Conservation (phyloP, 1,284 basidiomycete genomes). For the Tylopilus orsonianus region DNA sequence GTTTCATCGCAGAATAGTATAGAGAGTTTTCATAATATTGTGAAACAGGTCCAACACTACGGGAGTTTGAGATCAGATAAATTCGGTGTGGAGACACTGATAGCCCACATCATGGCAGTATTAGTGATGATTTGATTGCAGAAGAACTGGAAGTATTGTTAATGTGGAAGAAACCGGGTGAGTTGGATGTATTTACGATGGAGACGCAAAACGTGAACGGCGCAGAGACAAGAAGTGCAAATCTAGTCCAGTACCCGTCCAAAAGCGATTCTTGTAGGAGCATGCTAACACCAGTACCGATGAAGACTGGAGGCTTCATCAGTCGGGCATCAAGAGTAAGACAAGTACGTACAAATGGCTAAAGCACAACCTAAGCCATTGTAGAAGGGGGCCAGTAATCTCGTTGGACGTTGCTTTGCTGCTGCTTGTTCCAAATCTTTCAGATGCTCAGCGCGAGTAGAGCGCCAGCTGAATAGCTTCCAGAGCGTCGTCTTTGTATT, state of each 20-base stretch:
- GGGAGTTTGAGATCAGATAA: neutral
- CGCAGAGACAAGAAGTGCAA: conserved; percentile 59
- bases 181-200: conserved; percentile 47
- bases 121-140: conserved; percentile 60
- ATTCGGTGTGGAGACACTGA: neutral
- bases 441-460: conserved; percentile 19
- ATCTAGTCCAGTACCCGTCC: conserved; percentile 62
- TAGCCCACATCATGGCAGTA: conserved; percentile 52
- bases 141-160: conserved; percentile 58
- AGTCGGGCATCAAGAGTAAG: conserved; percentile 6
- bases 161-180: neutral
- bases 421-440: conserved; percentile 52
- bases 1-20: conserved; percentile 65
- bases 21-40: conserved; percentile 74
- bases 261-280: conserved; percentile 67
- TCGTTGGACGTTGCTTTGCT: conserved; percentile 42
- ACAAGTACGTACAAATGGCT: conserved; percentile 52
- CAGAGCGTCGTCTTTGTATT: conserved; percentile 24
- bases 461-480: conserved; percentile 37
- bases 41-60: conserved; percentile 67
- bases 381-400: conserved; percentile 76
- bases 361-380: conserved; percentile 70
- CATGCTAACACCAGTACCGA: conserved; percentile 52
- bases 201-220: conserved; percentile 78
- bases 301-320: conserved; percentile 49